A percentile compares a stretch with the other conserved stretches of the same genome.
These are phyloP conservation scores for Hypomontagnella submonticulosa DNA, from an alignment of 495 filamentous ascomycete species.

Conservation along the genomic window DNA sequence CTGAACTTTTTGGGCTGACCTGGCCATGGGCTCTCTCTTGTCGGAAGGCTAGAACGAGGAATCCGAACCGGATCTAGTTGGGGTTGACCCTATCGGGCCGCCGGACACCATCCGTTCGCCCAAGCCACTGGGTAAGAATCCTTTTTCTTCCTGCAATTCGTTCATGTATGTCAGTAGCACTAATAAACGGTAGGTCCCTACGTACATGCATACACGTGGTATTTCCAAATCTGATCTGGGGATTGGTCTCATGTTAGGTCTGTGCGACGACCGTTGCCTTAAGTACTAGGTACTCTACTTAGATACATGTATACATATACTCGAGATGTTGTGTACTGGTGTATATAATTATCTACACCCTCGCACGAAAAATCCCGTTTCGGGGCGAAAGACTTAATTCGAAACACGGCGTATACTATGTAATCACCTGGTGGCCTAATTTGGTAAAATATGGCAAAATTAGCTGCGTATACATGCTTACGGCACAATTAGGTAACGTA, in stretches of 20 bases:
- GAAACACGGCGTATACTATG: conserved; percentile 6
- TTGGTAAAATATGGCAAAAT: not conserved
- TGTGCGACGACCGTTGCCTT: not conserved
- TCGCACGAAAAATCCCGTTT: conserved; percentile 3
- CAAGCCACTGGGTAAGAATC: conserved; percentile 4
- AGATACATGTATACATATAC: too few species aligned
- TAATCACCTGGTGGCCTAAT: conserved; percentile 1
- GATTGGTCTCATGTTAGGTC: not conserved
- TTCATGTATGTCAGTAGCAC: too few species aligned
- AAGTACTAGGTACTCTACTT: too few species aligned
- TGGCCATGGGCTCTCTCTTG: too few species aligned
- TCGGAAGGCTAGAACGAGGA: too few species aligned
- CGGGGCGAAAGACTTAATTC: conserved; percentile 14
- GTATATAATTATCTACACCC: not conserved
- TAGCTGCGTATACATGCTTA: not conserved
- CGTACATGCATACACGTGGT: too few species aligned
- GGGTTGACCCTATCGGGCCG: conserved; percentile 11
- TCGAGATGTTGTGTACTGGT: too few species aligned
- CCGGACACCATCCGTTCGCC: conserved; percentile 12
- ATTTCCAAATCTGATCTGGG: conserved; percentile 6
- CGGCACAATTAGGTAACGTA: conserved; percentile 19
- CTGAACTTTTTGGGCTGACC: not conserved
- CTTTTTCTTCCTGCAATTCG: not conserved
- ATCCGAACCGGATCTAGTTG: conserved; percentile 10
- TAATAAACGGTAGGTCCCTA: too few species aligned